Base-by-base conservation (phyloP, 2,329 filamentous ascomycete species). In the Ramularia collo-cygni region DNA sequence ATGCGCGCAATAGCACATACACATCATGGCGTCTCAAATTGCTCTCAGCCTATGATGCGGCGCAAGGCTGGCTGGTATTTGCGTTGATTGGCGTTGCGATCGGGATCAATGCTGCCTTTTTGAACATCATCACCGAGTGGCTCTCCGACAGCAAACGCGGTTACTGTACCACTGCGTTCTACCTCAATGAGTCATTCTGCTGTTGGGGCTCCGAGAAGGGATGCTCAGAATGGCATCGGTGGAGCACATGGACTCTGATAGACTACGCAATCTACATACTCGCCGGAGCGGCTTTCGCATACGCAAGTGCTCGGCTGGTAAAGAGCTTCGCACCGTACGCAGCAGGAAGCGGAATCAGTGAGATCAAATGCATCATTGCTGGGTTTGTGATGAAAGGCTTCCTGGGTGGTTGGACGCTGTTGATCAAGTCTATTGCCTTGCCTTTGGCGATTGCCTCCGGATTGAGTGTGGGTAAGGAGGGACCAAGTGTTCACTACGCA, bases 321-420 rank as follows among this genome's bases (percentile, higher is more conserved):
- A 92, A 87, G 61, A 80, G 79, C 1, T 96, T 92, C 64, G 89
- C 92, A 4, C 92, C 92, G 0, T 98, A 98, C 61, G 92, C 92
- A 8, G 92, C 92, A 24, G 92, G 92, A 12, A 95, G 87, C 9
- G 92, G 92, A 28, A 98, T 98, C 43, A 95, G 88, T 9, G 92
- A 98, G 68, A 98, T 98, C 73, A 98, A 98, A 65, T 95, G 88
- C 65, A 96, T 98, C 59, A 95, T 98, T 58, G 92, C 90, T 4
- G 92, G 92, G 3, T 98, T 98, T 61, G 86, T 96, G 35, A 98
- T 98, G 92, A 95, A 96, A 65, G 92, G 89, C 0, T 98, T 98
- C 58, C 74, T 98, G 12, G 88, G 90, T 14, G 82, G 83, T 54
- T 88, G 87, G 77, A 96, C 92, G 4, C 70, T 98, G 21, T 64